Evolutionary conservation across 352 stramenopile species (phyloP), one percentile per base, ranked within the genome.

Genomic region (Blastocystis sp.): DNA sequence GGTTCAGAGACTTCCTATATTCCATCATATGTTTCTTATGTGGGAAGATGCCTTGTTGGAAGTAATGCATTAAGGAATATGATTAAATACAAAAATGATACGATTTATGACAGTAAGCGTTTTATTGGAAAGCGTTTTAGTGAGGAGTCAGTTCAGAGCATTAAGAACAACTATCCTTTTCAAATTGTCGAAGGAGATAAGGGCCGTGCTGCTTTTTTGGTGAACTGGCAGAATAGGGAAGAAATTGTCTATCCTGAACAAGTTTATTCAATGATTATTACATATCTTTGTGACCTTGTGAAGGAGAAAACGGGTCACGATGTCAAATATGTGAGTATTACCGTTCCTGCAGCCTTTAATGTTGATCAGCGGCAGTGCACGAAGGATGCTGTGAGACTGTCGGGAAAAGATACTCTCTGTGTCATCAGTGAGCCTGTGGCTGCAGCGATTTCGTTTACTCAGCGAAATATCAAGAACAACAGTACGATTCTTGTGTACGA

Each of bases 1-100:
- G 97, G 98, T 90, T 94, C 96, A 59, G 99, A 98, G 78, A 99
- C 96, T 65, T 96, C 97, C 39, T 79, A 53, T n/a, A 66, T 79
- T 66, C 50, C 50, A 59, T 97, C 95, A 45, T 98, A 97, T 90
- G 96, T 99, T 30, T 97, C 94, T 56, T 99, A 98, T 91, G 95
- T 95, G 75, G 95, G 95, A 82, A 95, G 96, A n/a, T 94, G 98
- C 81, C 94, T 99, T 24, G 93, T 99, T 56, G 97, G 97, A 59
- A 96, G 98, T 92, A 96, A 96, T 59, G 96, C 96, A 65, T 98
- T 98, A 92, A 94, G 97, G 70, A 95, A 97, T 92, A 97, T 95
- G 53, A 92, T 94, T 5, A 93, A 92, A 68, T 98, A 98, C 93
- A 95, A 95, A 5, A 92, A 91, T 26, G 96, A 97, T 90, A 98